These are phyloP conservation scores for Neurospora crassa DNA, from an alignment of 2,329 filamentous ascomycete species.

Conservation along the genomic window DNA sequence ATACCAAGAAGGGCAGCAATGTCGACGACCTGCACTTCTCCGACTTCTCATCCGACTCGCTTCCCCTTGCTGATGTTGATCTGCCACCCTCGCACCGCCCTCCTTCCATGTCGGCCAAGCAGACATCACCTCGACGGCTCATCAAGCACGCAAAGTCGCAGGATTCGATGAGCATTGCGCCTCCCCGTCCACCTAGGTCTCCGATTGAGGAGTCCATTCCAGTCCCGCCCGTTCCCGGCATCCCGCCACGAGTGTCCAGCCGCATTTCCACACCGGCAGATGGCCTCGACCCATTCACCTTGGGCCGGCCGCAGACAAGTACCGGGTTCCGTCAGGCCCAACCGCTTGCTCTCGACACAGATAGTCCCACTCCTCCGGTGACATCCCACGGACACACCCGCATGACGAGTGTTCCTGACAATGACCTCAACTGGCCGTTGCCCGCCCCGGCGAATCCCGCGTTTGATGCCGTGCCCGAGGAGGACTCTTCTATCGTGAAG, in stretches of 20 bases:
- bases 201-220: slow-evolving; percentile 27
- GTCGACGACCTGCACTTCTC: slow-evolving; percentile 35
- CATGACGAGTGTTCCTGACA: slow-evolving; percentile 29
- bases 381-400: slow-evolving; percentile 26
- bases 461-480: slow-evolving; percentile 44
- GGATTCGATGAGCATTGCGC: slow-evolving; percentile 37
- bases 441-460: slow-evolving; percentile 25
- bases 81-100: slow-evolving; percentile 7
- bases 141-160: slow-evolving; percentile 38
- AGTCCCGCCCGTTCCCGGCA: slow-evolving; percentile 27
- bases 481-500: slow-evolving; percentile 35
- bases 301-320: slow-evolving; percentile 36
- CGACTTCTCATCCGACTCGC: slow-evolving; percentile 38
- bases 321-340: slow-evolving; percentile 36
- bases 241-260: slow-evolving; percentile 47
- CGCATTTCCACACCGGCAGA: slow-evolving; percentile 38
- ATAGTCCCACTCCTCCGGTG: slow-evolving; percentile 16
- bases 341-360: slow-evolving; percentile 25
- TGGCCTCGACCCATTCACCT: slow-evolving; percentile 29
- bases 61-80: slow-evolving; percentile 18
- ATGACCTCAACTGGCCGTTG: slow-evolving; percentile 36
- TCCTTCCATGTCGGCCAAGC: slow-evolving; percentile 20
- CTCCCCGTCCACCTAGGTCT: slow-evolving; percentile 42
- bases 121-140: slow-evolving; percentile 25
- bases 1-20: slow-evolving; percentile 37